Evolutionary conservation across 805 yeast genomes (phyloP), one percentile per base, ranked within the genome.

Genomic region (Lipomyces anomalus): DNA sequence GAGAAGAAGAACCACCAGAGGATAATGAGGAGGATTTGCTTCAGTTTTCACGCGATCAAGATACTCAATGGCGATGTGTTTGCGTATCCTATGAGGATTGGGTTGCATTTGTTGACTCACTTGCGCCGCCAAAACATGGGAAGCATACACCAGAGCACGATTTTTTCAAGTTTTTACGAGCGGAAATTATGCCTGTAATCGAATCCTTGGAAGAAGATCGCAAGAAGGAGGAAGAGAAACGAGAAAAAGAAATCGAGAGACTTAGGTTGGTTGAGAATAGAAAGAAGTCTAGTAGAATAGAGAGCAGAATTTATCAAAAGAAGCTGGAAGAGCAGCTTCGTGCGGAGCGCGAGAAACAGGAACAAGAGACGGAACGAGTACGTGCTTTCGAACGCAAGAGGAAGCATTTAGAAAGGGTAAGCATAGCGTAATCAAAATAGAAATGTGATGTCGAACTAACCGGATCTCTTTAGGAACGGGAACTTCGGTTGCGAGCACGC

Each of bases 241-340:
- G 66, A 18, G 57, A 57, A 30, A 44, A 52, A 33, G 57, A 52
- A 22, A 54, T 66, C 16, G 51, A 45, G 13, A 57, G 55, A 43
- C 52, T 53, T 9, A 40, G 58, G 4, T 22, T 59, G 9, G 56
- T 55, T 32, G 65, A 65, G 24, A 61, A 58, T 37, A 52, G 67
- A 3, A 64, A 63, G 48, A 56, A 63, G 23, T 61, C 66, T 1
- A 56, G 64, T 17, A 60, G 68, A 17, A 48, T 63, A 20, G 67
- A 63, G 36, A 57, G 53, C 36, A 47, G 55, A 40, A 50, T 51
- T 37, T 43, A 41, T 9, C 48, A 47, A 4, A 47, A 49, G 37
- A 52, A 53, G 40, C 52, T 47, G 21, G 61, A 55, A 24, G 60
- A 58, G 35, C 60, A 55, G 26, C 46, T 50, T 30, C 43, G 44